These are phyloP conservation scores for Ogataea polymorpha DNA, from an alignment of 805 yeast genomes.

Conservation along the genomic window DNA sequence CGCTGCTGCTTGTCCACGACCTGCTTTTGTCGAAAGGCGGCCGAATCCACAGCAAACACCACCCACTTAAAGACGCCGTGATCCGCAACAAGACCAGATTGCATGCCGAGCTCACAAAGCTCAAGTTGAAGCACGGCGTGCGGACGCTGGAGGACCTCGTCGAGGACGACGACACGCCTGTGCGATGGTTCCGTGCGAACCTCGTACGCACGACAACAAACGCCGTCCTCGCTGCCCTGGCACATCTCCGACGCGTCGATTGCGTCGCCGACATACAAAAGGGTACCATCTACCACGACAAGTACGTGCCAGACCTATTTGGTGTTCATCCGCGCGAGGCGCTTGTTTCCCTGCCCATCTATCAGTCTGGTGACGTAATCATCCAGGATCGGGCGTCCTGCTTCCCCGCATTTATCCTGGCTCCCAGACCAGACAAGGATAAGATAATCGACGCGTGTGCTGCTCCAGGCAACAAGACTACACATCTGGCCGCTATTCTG, in stretches of 20 bases:
- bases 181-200: conserved; percentile 79
- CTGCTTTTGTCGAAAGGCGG: conserved; percentile 70
- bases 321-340: conserved; percentile 80
- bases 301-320: conserved; percentile 67
- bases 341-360: conserved; percentile 64
- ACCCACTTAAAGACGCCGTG: conserved; percentile 78
- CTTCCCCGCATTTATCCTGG: conserved; percentile 84
- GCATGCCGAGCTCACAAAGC: conserved; percentile 74
- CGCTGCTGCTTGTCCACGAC: conserved; percentile 75
- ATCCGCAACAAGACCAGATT: conserved; percentile 76
- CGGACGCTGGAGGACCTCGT: conserved; percentile 50
- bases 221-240: conserved; percentile 39
- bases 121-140: conserved; percentile 71
- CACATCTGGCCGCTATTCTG: conserved; percentile 77
- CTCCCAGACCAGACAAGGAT: conserved; percentile 53
- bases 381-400: conserved; percentile 97
- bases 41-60: conserved; percentile 85
- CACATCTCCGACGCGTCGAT: conserved; percentile 44
- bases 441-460: conserved; percentile 89
- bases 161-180: conserved; percentile 63
- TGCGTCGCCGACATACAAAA: conserved; percentile 38
- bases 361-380: conserved; percentile 72
- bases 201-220: conserved; percentile 47
- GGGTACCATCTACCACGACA: conserved; percentile 71
- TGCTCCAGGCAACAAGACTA: conserved; percentile 98